Evolutionary conservation across 768 basidiomycete species (phyloP).

Genomic region (Lactarius trivialis): DNA sequence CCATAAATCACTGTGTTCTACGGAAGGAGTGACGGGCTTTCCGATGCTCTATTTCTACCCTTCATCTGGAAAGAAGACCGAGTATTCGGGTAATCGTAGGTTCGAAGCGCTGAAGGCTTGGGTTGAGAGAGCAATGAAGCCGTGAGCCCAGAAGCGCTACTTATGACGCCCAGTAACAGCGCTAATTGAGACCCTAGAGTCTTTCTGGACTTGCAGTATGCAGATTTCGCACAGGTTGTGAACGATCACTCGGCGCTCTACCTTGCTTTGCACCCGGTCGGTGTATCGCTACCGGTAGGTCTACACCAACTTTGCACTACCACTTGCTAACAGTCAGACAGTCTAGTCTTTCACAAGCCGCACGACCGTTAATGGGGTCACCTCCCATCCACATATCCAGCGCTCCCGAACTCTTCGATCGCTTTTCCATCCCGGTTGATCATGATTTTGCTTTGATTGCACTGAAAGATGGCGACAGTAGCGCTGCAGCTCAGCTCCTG

Average conservation of each 20-base stretch:
- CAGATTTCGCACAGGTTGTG: conserved; percentile 39
- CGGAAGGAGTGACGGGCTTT: conserved; percentile 68
- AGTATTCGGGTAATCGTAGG: conserved; percentile 70
- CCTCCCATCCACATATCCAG: conserved; percentile 43
- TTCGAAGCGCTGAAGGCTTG: conserved; percentile 68
- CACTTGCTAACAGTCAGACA: conserved; percentile 24
- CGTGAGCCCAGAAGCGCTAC: conserved; percentile 43
- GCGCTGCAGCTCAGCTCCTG: conserved; percentile 41
- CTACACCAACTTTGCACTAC: conserved; percentile 10
- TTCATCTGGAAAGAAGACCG: conserved; percentile 44
- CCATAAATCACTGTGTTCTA: conserved; percentile 56
- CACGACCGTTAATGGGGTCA: conserved; percentile 43
- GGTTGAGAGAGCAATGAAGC: conserved; percentile 63
- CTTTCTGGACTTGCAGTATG: conserved; percentile 35
- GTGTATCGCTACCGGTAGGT: conserved; percentile 32
- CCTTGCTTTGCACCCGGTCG: conserved; percentile 44
- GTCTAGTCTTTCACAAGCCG: conserved; percentile 51
- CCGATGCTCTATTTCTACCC: conserved; percentile 74
- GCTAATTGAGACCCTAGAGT: conserved; percentile 25
- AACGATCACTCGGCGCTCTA: conserved; percentile 49
- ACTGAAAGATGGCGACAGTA: conserved; percentile 52
- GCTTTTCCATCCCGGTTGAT: conserved; percentile 27
- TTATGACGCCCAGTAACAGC: neutral
- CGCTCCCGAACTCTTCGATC: conserved; percentile 30
- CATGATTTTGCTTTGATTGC: conserved; percentile 60